Percentiles rank a stretch among this genome's conserved stretches.
These are phyloP conservation scores for Strigomonas galati DNA, from an alignment of 208 protist species.

Conservation along the genomic window DNA sequence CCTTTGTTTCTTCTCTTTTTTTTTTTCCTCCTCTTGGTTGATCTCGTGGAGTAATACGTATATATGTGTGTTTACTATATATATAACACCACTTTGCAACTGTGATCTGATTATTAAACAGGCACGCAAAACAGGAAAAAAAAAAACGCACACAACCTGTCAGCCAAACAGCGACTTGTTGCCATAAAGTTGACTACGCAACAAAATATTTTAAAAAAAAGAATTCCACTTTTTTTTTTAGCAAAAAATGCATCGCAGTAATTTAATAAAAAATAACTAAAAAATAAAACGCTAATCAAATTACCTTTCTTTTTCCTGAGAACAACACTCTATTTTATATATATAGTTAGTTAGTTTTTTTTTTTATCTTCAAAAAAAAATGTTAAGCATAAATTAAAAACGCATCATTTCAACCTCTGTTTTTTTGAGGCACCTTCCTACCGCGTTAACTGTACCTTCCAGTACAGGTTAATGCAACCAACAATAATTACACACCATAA, in stretches of 20 bases:
- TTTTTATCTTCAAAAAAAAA: conserved; percentile 12
- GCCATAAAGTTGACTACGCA: too few species aligned
- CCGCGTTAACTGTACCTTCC: conserved; percentile 12
- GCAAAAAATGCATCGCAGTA: too few species aligned
- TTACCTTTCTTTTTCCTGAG: background rate
- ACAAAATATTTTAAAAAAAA: too few species aligned
- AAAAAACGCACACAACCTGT: background rate
- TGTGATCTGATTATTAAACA: background rate
- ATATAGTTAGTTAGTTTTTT: conserved; percentile 15
- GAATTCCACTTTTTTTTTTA: too few species aligned
- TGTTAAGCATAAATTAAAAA: conserved; percentile 1
- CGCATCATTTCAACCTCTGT: too few species aligned
- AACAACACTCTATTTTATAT: background rate
- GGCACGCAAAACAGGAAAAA: background rate
- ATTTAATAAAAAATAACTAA: background rate
- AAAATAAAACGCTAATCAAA: background rate
- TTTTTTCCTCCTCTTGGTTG: background rate
- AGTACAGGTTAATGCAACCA: conserved; percentile 10
- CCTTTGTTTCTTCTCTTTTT: background rate
- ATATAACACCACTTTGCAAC: conserved; percentile 4
- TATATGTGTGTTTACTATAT: conserved; percentile 3
- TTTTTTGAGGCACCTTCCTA: background rate
- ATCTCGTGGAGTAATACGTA: too few species aligned
- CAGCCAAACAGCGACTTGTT: too few species aligned
- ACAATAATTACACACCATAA: background rate